phyloP scores from a whole-genome alignment of 768 basidiomycete species.

The Crepidotus variabilis region DNA sequence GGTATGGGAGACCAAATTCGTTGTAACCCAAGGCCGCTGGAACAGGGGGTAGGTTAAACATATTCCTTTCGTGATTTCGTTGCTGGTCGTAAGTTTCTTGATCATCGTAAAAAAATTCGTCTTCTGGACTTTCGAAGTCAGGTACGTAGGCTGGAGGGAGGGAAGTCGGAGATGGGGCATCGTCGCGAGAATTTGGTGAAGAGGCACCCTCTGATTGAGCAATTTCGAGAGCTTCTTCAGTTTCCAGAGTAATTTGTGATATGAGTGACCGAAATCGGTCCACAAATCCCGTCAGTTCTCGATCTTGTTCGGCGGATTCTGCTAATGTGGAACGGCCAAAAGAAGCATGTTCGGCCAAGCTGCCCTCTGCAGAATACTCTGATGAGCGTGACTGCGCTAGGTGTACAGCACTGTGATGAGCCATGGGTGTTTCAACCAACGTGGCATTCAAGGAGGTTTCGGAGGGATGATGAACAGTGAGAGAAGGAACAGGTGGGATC shows the following conservation, averaged over 20 bases:
- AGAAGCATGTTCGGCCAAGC: conserved; percentile 8
- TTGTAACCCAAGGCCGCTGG: conserved; percentile 37
- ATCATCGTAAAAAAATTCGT: conserved; percentile 19
- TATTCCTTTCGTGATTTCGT: conserved; percentile 7
- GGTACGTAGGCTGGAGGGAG: conserved; percentile 13
- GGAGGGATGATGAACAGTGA: conserved; percentile 8
- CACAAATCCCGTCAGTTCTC: conserved; percentile 37
- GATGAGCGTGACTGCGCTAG: conserved; percentile 21
- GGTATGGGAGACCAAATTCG: conserved; percentile 44
- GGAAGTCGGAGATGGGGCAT: conserved; percentile 1
- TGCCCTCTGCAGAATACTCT: conserved; percentile 16
- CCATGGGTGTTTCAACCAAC: neutral
- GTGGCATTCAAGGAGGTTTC: conserved; percentile 3
- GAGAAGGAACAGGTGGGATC: conserved; percentile 2
- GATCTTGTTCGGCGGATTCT: conserved; percentile 21
- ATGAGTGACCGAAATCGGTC: conserved; percentile 51
- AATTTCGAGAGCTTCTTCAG: conserved; percentile 42
- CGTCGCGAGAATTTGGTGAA: conserved; percentile 11
- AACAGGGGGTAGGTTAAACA: conserved; percentile 21
- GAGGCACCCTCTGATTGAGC: conserved; percentile 26
- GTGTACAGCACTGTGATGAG: conserved; percentile 14
- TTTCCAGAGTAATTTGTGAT: conserved; percentile 47
- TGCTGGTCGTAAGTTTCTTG: conserved; percentile 2
- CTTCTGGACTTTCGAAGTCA: conserved; percentile 16
- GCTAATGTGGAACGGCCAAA: conserved; percentile 6